Evolutionary conservation across 2,329 filamentous ascomycete genomes (phyloP).

Genomic region (Fusarium sp.): DNA sequence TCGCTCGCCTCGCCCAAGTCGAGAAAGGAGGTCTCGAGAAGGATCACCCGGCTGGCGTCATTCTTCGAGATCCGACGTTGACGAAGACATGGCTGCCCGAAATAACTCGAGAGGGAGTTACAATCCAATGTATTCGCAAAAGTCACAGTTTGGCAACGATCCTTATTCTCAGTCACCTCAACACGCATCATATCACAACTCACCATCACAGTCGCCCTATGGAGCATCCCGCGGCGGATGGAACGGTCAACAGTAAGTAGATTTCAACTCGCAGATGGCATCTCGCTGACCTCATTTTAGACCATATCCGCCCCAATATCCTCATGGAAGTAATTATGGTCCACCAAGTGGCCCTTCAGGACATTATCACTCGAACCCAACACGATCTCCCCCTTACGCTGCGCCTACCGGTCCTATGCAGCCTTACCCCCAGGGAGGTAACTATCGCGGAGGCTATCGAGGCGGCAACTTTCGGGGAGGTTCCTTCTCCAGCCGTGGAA

Average conservation of each 20-base stretch:
- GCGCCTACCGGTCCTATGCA: constrained; percentile 68
- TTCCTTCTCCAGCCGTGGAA: constrained; percentile 64
- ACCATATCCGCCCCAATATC: constrained; percentile 71
- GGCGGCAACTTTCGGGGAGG: constrained; percentile 71
- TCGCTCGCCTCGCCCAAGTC: constrained; percentile 45
- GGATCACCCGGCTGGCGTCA: constrained; percentile 48
- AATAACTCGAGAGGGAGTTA: constrained; percentile 58
- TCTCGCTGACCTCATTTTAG: constrained; percentile 50
- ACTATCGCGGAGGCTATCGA: constrained; percentile 59
- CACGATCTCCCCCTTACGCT: constrained; percentile 64
- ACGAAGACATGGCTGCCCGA: constrained; percentile 62
- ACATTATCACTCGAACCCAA: constrained; percentile 62
- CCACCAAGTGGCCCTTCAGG: constrained; percentile 64
- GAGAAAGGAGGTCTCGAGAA: constrained; percentile 47
- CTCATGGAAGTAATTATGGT: constrained; percentile 61
- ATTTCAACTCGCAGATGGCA: background rate
- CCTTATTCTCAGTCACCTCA: constrained; percentile 57
- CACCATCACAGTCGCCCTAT: constrained; percentile 58
- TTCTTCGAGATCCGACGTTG: constrained; percentile 61
- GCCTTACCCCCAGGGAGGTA: constrained; percentile 60
- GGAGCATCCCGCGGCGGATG: constrained; percentile 54
- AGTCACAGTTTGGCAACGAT: constrained; percentile 53
- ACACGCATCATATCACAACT: constrained; percentile 58
- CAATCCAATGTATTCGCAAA: constrained; percentile 52
- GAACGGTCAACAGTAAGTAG: constrained; percentile 55